Evolutionary conservation across 2,329 filamentous ascomycete species (phyloP).

Genomic region (Stromatinia cepivora): DNA sequence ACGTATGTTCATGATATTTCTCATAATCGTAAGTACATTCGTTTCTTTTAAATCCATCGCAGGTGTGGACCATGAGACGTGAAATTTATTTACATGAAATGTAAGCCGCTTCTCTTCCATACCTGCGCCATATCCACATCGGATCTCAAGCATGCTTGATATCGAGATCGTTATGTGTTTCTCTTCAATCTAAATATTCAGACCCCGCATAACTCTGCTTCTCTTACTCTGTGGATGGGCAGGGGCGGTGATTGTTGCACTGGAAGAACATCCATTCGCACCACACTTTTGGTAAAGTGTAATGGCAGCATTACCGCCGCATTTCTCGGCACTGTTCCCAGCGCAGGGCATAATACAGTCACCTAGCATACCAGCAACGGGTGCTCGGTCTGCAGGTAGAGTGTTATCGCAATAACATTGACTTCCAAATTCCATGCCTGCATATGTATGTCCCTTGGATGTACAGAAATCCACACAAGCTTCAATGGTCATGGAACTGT

Average conservation of each 20-base stretch:
- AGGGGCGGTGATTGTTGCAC: not conserved
- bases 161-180: not conserved
- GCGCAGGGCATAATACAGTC: slow-evolving; percentile 20
- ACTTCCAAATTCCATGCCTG: slow-evolving; percentile 18
- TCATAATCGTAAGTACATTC: not conserved
- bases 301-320: slow-evolving; percentile 19
- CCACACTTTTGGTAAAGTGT: slow-evolving; percentile 22
- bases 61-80: not conserved
- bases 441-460: slow-evolving; percentile 21
- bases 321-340: slow-evolving; percentile 18
- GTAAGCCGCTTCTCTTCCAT: not conserved
- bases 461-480: slow-evolving; percentile 14
- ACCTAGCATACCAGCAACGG: slow-evolving; percentile 5
- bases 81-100: not conserved
- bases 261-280: not conserved
- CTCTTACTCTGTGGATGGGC: not conserved
- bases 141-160: not conserved
- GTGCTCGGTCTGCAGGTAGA: slow-evolving; percentile 8
- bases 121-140: not conserved
- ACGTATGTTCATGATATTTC: not conserved
- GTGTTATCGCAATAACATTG: slow-evolving; percentile 22
- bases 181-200: not conserved
- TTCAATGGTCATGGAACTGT: slow-evolving; percentile 15
- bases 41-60: not conserved
- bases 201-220: not conserved